Percentiles rank a stretch among this genome's conserved stretches.
These are phyloP conservation scores for Ettlia oleoabundans DNA, from an alignment of 139 green algal species.

Conservation along the genomic window DNA sequence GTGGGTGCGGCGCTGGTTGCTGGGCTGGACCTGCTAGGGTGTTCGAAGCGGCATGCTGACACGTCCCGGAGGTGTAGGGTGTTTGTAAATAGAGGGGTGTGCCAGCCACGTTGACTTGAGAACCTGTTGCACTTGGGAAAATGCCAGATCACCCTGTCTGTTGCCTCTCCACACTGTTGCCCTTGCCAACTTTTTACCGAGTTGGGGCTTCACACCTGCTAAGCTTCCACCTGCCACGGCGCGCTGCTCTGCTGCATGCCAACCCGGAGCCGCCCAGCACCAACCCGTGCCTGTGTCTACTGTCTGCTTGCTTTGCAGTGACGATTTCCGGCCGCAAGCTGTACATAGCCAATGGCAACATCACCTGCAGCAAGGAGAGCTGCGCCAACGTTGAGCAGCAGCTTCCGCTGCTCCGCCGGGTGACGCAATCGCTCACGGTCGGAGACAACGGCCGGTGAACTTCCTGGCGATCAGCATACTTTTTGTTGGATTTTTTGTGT, in stretches of 20 bases:
- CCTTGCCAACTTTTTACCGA: too few relatives aligned
- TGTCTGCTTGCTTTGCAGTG: not conserved
- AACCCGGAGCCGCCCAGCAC: not conserved
- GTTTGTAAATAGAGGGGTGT: too few relatives aligned
- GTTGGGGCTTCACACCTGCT: too few relatives aligned
- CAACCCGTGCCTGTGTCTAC: not conserved
- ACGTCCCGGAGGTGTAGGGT: not conserved
- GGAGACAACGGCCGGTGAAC: too few relatives aligned
- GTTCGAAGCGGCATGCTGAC: not conserved
- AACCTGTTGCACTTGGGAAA: too few relatives aligned
- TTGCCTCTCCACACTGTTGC: too few relatives aligned
- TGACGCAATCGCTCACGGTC: not conserved
- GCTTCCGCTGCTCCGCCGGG: constrained; percentile 1
- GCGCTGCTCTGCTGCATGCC: not conserved
- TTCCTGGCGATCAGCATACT: too few relatives aligned
- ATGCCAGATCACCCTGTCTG: too few relatives aligned
- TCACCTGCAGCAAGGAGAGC: constrained; percentile 59
- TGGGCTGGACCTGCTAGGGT: not conserved
- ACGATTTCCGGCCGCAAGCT: constrained; percentile 55
- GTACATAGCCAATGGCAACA: constrained; percentile 77
- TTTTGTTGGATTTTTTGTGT: too few relatives aligned
- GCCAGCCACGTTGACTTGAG: too few relatives aligned
- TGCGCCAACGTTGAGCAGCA: not conserved
- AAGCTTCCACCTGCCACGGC: not conserved
- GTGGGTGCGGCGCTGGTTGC: constrained; percentile 59